Base-by-base conservation (phyloP, 2,329 filamentous ascomycete genomes). In the Epichloe festucae region DNA sequence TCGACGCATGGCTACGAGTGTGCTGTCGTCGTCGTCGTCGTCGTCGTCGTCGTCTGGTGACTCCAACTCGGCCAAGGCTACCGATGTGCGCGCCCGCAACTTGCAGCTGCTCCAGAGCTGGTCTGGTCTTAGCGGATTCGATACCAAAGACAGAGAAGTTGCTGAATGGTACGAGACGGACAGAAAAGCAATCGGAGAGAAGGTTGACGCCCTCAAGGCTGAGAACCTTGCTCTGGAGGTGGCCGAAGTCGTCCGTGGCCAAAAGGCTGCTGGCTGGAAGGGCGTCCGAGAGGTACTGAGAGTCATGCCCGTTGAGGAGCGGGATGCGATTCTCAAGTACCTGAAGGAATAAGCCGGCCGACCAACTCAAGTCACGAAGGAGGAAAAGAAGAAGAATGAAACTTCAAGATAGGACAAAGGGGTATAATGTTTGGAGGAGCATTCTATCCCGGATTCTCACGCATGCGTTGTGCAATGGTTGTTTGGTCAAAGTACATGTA, bases 151-250 rank as follows among this genome's bases (percentile, higher is more conserved):
- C 67, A 81, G 81, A 60, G 84, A 82, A 58, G 93, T 96, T 31
- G 88, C 90, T 4, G 78, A 84, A 60, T 98, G 93, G 93, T 97
- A 96, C 66, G 93, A 98, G 76, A 84, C 91, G 72, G 93, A 97
- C 73, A 78, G 88, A 65, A 88, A 91, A 75, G 72, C 74, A 41
- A 82, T 98, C 48, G 78, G 85, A 56, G 79, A 85, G 56, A 95
- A 93, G 79, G 81, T 97, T 31, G 89, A 96, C 67, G 71, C 75
- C 12, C 75, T 97, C 63, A 93, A 89, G 78, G 77, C 79, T 5
- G 87, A 95, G 54, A 78, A 81, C 42, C 76, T 75, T 46, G 67
- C 73, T 15, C 61, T 62, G n/a, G 70, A 76, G 59, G 65, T 76
- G 55, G 68, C 69, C n/a, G 65, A 65, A 17, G 61, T 76, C 35